Evolutionary conservation across 2,329 filamentous ascomycete species (phyloP).

Genomic region (Fusarium temperatum): DNA sequence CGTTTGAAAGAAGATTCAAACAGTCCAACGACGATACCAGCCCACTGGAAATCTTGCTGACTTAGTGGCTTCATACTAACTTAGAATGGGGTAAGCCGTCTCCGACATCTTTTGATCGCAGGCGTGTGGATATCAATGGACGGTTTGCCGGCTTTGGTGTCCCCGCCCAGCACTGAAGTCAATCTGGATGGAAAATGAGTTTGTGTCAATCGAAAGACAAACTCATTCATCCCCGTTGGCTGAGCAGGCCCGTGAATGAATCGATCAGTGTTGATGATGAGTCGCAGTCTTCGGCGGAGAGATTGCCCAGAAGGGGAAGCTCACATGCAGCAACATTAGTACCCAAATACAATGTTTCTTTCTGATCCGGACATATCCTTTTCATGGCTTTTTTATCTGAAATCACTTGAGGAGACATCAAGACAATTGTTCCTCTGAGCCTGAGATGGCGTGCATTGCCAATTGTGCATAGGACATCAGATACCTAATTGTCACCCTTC

Average conservation of each 20-base stretch:
- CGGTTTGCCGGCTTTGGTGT: constrained; percentile 11
- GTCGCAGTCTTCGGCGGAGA: constrained; percentile 1
- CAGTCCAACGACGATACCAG: constrained; percentile 27
- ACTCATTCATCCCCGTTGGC: constrained; percentile 16
- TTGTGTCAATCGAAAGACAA: constrained; percentile 29
- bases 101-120: constrained; percentile 19
- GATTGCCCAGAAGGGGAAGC: constrained; percentile 9
- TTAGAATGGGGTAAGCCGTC: constrained; percentile 23
- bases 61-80: constrained; percentile 33
- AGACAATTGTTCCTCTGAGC: constrained; percentile 6
- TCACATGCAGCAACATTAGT: neutral
- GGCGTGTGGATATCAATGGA: constrained; percentile 30
- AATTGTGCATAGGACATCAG: neutral
- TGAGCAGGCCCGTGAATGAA: constrained; percentile 1
- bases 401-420: neutral
- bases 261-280: neutral
- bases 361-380: neutral
- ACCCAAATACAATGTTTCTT: neutral
- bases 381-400: neutral
- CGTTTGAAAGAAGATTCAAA: neutral
- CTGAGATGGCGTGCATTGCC: constrained; percentile 5
- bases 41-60: constrained; percentile 28
- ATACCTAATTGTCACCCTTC: neutral
- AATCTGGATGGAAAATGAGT: constrained; percentile 24
- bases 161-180: constrained; percentile 18